Conservation (phyloP, 371 early-diverging fungal species). For the Mortierella polycephala region DNA sequence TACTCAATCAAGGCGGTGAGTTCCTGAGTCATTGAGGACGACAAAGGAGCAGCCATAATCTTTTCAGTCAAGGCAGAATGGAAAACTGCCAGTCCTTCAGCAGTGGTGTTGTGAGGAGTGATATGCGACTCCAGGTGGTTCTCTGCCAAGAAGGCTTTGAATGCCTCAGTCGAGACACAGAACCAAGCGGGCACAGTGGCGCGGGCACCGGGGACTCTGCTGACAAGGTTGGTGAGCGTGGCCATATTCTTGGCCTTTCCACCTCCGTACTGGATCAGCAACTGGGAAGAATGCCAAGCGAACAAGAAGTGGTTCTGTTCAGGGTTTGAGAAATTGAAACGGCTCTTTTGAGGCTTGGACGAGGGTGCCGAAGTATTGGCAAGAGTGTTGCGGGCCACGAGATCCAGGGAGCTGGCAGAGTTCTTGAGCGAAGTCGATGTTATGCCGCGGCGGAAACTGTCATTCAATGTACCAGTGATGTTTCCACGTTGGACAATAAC, state of each 20-base stretch:
- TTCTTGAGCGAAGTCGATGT: constrained; percentile 35
- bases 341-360: constrained; percentile 1
- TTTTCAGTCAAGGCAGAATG: constrained; percentile 37
- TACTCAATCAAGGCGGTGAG: constrained; percentile 30
- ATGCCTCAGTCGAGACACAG: constrained; percentile 50
- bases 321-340: constrained; percentile 32
- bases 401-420: constrained; percentile 16
- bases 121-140: constrained; percentile 43
- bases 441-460: constrained; percentile 44
- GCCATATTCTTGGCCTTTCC: constrained; percentile 56
- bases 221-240: constrained; percentile 43
- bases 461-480: constrained; percentile 41
- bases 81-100: constrained; percentile 48
- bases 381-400: constrained; percentile 16
- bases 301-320: constrained; percentile 49
- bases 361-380: constrained; percentile 10
- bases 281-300: constrained; percentile 37
- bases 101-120: constrained; percentile 26
- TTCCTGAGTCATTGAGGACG: constrained; percentile 30
- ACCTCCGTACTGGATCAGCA: constrained; percentile 42
- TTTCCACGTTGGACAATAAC: constrained; percentile 37
- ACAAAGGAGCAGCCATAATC: constrained; percentile 42
- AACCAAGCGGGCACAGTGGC: constrained; percentile 55
- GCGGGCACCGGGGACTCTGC: constrained; percentile 27
- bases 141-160: constrained; percentile 43